phyloP scores from a whole-genome alignment of 768 basidiomycete genomes.

The Fibroporia radiculosa region DNA sequence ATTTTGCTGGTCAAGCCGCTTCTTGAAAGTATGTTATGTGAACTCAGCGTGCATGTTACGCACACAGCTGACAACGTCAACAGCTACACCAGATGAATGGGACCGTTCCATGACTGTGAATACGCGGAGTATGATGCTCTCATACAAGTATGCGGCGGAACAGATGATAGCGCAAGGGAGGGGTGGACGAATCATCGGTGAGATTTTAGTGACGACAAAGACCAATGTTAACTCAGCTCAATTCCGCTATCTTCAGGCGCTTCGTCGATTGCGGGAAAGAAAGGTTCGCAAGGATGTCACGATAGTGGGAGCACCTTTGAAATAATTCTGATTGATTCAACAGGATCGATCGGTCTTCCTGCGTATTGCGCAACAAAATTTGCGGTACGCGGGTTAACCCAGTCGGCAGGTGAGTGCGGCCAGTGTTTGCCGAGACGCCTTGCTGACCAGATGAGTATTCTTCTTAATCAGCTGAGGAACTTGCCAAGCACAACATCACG shows the following conservation, averaged over 20 bases:
- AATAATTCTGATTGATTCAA: neutral
- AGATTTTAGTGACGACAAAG: neutral
- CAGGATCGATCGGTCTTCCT: neutral
- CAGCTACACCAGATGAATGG: conserved; percentile 17
- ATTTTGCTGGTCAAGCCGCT: conserved; percentile 10
- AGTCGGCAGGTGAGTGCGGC: conserved; percentile 9
- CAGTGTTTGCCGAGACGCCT: neutral
- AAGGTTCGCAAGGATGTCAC: neutral
- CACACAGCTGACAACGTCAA: neutral
- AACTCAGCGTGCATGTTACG: neutral
- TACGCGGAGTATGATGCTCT: conserved; percentile 26
- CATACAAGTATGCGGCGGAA: conserved; percentile 31
- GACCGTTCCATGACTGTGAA: conserved; percentile 26
- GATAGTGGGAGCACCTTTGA: neutral
- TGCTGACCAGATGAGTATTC: conserved; percentile 1
- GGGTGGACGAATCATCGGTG: conserved; percentile 33
- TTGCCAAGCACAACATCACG: conserved; percentile 16
- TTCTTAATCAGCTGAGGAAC: conserved; percentile 14
- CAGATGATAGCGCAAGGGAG: conserved; percentile 33
- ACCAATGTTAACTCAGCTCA: neutral
- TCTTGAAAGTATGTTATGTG: conserved; percentile 8
- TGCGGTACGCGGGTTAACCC: conserved; percentile 19
- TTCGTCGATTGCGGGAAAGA: conserved; percentile 8
- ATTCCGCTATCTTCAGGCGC: conserved; percentile 5
- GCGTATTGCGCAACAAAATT: conserved; percentile 20